Evolutionary conservation across 2,329 filamentous ascomycete genomes (phyloP).

Genomic region (Meredithiella fracta): DNA sequence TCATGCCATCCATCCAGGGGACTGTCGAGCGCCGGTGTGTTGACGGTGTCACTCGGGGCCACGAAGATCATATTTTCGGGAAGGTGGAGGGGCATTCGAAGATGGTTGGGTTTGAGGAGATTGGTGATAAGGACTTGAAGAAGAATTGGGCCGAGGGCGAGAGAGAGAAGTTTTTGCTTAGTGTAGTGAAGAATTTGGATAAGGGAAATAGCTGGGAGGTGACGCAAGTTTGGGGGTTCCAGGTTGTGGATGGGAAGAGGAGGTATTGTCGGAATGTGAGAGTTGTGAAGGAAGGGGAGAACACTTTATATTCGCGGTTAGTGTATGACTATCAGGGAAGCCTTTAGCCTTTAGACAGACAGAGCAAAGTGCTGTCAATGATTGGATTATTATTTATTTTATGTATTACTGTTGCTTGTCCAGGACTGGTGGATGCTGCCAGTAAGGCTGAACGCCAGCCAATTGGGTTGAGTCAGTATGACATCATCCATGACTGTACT

Average conservation of each 20-base stretch:
- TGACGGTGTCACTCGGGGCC: constrained; percentile 39
- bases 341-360: neutral
- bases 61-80: constrained; percentile 70
- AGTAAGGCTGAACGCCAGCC: neutral
- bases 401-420: neutral
- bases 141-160: constrained; percentile 43
- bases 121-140: constrained; percentile 39
- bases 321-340: constrained; percentile 35
- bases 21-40: constrained; percentile 40
- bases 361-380: neutral
- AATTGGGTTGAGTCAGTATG: constrained; percentile 1
- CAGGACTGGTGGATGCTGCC: neutral
- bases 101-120: constrained; percentile 30
- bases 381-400: neutral
- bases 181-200: constrained; percentile 37
- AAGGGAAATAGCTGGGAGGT: constrained; percentile 35
- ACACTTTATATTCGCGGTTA: constrained; percentile 34
- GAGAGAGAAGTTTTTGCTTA: constrained; percentile 42
- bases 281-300: constrained; percentile 29
- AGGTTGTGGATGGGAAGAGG: constrained; percentile 35
- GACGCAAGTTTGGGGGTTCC: constrained; percentile 44
- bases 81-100: constrained; percentile 43
- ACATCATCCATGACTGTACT: constrained; percentile 5
- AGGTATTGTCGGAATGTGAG: constrained; percentile 37
- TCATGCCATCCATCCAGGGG: constrained; percentile 40